These are phyloP conservation scores for Aspergillus piperis DNA, from an alignment of 2,329 filamentous ascomycete species.

Conservation along the genomic window DNA sequence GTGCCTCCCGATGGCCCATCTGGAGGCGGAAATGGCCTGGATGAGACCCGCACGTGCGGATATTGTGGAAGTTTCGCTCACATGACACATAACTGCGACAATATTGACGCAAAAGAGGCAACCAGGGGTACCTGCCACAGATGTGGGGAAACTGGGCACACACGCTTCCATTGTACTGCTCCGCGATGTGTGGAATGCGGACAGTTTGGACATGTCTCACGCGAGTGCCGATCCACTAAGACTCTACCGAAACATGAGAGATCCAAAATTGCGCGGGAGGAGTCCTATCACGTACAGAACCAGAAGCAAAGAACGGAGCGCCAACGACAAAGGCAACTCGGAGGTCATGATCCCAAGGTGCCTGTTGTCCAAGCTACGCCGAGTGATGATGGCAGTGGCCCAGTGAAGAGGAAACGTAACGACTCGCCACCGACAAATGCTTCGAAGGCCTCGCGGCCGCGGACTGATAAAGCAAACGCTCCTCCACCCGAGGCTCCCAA, in stretches of 20 bases:
- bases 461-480: constrained; percentile 26
- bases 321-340: constrained; percentile 45
- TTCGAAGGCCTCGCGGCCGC: constrained; percentile 30
- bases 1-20: constrained; percentile 40
- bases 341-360: constrained; percentile 48
- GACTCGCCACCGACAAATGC: constrained; percentile 27
- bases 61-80: constrained; percentile 51
- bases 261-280: constrained; percentile 38
- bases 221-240: constrained; percentile 36
- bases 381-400: constrained; percentile 18
- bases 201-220: constrained; percentile 43
- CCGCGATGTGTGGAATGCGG: constrained; percentile 49
- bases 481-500: constrained; percentile 29
- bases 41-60: constrained; percentile 45
- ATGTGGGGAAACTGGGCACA: constrained; percentile 45
- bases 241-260: constrained; percentile 41
- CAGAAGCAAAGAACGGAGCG: constrained; percentile 40
- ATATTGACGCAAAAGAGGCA: constrained; percentile 42
- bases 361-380: constrained; percentile 39
- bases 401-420: constrained; percentile 37
- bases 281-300: constrained; percentile 35
- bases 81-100: constrained; percentile 49
- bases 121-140: constrained; percentile 45
- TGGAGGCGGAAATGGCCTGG: constrained; percentile 46
- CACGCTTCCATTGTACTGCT: constrained; percentile 39